These are phyloP conservation scores for Cladobotryum protrusum DNA, from an alignment of 2,329 filamentous ascomycete genomes.

Conservation along the genomic window DNA sequence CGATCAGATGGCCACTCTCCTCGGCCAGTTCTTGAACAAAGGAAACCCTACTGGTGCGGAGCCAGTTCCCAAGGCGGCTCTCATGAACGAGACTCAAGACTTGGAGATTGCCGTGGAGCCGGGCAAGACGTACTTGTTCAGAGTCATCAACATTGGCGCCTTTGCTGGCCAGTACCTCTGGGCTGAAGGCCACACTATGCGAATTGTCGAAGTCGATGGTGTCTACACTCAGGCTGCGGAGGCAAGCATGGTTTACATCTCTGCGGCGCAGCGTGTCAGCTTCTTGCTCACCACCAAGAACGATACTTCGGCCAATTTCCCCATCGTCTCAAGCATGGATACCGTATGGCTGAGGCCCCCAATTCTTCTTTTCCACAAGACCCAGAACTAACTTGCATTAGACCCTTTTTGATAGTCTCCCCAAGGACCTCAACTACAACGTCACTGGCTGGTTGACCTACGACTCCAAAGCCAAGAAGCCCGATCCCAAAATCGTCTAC, in stretches of 20 bases:
- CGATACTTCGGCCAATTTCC: constrained; percentile 55
- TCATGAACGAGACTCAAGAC: constrained; percentile 66
- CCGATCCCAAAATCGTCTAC: constrained; percentile 49
- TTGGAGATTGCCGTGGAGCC: constrained; percentile 54
- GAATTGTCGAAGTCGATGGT: constrained; percentile 67
- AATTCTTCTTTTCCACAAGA: background rate
- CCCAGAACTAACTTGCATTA: constrained; percentile 18
- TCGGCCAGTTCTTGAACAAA: constrained; percentile 45
- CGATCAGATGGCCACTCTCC: constrained; percentile 43
- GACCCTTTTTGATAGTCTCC: constrained; percentile 63
- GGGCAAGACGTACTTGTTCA: constrained; percentile 66
- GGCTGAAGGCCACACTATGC: constrained; percentile 62
- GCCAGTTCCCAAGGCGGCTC: constrained; percentile 60
- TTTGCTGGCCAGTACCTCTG: constrained; percentile 63
- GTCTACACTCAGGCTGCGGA: constrained; percentile 57
- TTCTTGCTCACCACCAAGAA: constrained; percentile 59
- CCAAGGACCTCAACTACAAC: constrained; percentile 61
- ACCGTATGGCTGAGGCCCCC: constrained; percentile 37
- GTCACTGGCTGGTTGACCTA: constrained; percentile 61
- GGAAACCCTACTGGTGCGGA: constrained; percentile 53
- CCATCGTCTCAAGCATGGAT: constrained; percentile 66
- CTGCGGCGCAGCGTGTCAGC: constrained; percentile 61
- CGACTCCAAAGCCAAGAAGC: constrained; percentile 37
- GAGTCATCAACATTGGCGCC: constrained; percentile 66
- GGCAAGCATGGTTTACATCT: constrained; percentile 58